phyloP scores from a whole-genome alignment of 139 green algal genomes.

The Chlamydomonas sp. region DNA sequence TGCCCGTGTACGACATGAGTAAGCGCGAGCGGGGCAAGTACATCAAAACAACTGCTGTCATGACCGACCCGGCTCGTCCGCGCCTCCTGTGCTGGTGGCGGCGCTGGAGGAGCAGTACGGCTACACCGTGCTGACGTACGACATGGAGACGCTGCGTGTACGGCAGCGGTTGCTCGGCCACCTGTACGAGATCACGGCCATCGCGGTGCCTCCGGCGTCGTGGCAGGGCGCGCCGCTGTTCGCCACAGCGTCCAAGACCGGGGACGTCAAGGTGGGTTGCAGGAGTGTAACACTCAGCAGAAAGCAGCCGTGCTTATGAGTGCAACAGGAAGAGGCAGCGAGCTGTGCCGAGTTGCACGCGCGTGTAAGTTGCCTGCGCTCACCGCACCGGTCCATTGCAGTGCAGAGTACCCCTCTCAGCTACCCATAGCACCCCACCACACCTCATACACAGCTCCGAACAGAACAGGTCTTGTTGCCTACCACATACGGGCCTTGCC shows the following conservation, averaged over 20 bases:
- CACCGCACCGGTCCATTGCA: too few relatives aligned
- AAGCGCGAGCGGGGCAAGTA: background rate
- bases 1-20: background rate
- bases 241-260: background rate
- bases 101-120: background rate
- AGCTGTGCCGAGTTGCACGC: too few relatives aligned
- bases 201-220: background rate
- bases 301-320: too few relatives aligned
- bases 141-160: slow-evolving; percentile 1
- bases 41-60: background rate
- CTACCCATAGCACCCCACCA: too few relatives aligned
- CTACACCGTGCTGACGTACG: slow-evolving; percentile 5
- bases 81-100: slow-evolving; percentile 1
- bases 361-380: too few relatives aligned
- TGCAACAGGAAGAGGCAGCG: too few relatives aligned
- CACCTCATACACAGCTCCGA: too few relatives aligned
- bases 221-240: slow-evolving; percentile 1
- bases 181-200: background rate
- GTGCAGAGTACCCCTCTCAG: too few relatives aligned
- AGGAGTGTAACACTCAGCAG: too few relatives aligned
- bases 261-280: background rate
- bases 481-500: too few relatives aligned
- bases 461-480: too few relatives aligned
- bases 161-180: slow-evolving; percentile 14
- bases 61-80: background rate